A percentile compares a stretch with the other conserved stretches of the same genome.
Conservation (phyloP, 2,329 filamentous ascomycete species). For the Nectriaceae sp. region DNA sequence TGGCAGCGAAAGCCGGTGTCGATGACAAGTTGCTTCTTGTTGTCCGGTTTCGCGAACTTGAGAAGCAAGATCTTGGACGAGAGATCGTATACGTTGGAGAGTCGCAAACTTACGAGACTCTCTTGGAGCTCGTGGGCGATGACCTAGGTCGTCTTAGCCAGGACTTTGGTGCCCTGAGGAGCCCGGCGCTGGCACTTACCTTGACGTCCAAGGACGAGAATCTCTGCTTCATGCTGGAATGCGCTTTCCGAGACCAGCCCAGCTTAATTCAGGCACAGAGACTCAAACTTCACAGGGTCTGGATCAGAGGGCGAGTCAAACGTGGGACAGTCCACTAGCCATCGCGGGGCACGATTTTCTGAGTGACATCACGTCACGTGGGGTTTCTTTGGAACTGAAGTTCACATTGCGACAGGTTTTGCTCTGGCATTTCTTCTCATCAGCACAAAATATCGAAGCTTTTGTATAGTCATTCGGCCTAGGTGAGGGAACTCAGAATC, state of each 20-base stretch:
- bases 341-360: constrained; percentile 16
- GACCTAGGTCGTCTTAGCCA: constrained; percentile 57
- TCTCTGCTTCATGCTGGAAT: constrained; percentile 69
- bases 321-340: constrained; percentile 16
- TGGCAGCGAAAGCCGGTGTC: constrained; percentile 97
- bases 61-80: constrained; percentile 93
- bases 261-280: not conserved
- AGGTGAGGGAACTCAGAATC: too few species aligned
- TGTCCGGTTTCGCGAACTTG: constrained; percentile 89
- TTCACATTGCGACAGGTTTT: too few species aligned
- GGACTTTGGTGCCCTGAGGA: too few species aligned
- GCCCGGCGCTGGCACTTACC: too few species aligned
- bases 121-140: constrained; percentile 90
- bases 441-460: too few species aligned
- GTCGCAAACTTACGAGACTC: constrained; percentile 73
- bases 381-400: not conserved
- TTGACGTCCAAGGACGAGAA: constrained; percentile 81
- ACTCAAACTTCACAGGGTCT: constrained; percentile 5
- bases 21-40: constrained; percentile 86
- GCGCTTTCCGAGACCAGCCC: constrained; percentile 2
- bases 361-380: constrained; percentile 25
- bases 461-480: too few species aligned
- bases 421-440: too few species aligned
- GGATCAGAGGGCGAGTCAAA: constrained; percentile 11
- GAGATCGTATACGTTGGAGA: constrained; percentile 94